These are phyloP conservation scores for Lactarius sanguifluus DNA, from an alignment of 768 basidiomycete genomes.

Conservation along the genomic window DNA sequence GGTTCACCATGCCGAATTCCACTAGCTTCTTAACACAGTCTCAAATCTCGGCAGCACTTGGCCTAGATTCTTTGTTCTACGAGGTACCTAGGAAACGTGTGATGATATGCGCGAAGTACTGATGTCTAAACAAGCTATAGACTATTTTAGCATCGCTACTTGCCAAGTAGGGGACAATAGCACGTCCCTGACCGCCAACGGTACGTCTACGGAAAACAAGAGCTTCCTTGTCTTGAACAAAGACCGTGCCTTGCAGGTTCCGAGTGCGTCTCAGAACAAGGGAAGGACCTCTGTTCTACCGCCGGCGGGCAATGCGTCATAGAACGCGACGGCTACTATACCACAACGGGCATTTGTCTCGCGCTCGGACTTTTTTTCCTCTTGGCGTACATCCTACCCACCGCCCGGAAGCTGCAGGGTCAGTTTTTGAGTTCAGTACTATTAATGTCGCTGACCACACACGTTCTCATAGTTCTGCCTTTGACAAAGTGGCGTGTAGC, in stretches of 20 bases:
- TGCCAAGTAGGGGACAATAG: conserved; percentile 69
- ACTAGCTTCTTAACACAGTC: conserved; percentile 89
- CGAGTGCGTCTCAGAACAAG: conserved; percentile 92
- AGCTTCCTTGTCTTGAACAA: neutral
- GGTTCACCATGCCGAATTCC: conserved; percentile 13
- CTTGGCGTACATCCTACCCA: conserved; percentile 77
- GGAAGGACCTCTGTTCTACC: conserved; percentile 72
- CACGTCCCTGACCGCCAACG: conserved; percentile 53
- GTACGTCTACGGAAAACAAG: conserved; percentile 36
- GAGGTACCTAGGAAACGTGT: conserved; percentile 47
- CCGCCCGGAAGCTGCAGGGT: conserved; percentile 86
- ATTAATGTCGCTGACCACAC: neutral
- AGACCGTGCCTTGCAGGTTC: conserved; percentile 46
- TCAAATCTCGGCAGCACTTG: conserved; percentile 98
- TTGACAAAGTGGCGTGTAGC: conserved; percentile 70
- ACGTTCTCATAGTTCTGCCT: conserved; percentile 54
- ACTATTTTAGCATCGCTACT: conserved; percentile 79
- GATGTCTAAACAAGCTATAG: conserved; percentile 60
- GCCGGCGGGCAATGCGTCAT: conserved; percentile 79
- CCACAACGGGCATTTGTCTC: conserved; percentile 76
- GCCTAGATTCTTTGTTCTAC: conserved; percentile 94
- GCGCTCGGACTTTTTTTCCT: conserved; percentile 72
- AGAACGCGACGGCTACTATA: conserved; percentile 90
- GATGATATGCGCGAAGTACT: conserved; percentile 12
- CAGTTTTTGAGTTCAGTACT: conserved; percentile 33